Evolutionary conservation across 2,329 filamentous ascomycete species (phyloP), one percentile per base, ranked within the genome.

Genomic region (Phaeophleospora eucalypticola): DNA sequence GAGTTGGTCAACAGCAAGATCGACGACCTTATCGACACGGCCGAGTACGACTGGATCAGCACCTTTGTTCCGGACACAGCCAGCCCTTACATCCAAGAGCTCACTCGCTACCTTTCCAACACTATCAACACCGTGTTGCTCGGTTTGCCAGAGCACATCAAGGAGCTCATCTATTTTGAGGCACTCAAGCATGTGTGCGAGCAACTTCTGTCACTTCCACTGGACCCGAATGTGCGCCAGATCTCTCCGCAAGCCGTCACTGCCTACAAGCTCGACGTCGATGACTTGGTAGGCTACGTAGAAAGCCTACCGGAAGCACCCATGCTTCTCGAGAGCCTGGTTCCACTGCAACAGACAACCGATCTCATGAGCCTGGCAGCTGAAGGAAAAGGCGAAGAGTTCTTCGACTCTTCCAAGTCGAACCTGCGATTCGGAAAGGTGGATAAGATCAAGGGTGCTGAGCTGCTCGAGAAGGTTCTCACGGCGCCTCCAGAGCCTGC

Each of bases 1-100:
- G 94, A 98, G 69, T 79, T 98, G 0, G 93, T 98, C 53, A 97
- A 98, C 71, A 94, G 87, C 47, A 98, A 98, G 73, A 97, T 98
- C 59, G 91, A 97, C 63, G 93, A 98, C 65, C 79, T 98, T 9
- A 87, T 98, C 45, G 91, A 96, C 60, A 97, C 90, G 0, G 91
- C 93, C 24, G 93, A 98, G 69, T 98, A 98, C 65, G 89, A 97
- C 66, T 98, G 93, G 85, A 80, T 78, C 68, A 74, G 79, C 6
- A 74, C 77, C 3, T 80, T 76, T 4, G 72, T 81, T 18, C 81
- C 84, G 15, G 73, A 74, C 0, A 86, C 93, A 59, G 87, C 90
- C 1, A 93, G 86, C 66, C 90, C 84, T 57, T 98, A 98, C 70
- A 95, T 98, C 82, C 86, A 93, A 65, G 95, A 93, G 4, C 73